Percentiles rank a stretch among this genome's conserved stretches.
These are phyloP conservation scores for Sechiopsis laciniata DNA, from an alignment of 306 rosid genomes.

Conservation along the genomic window DNA sequence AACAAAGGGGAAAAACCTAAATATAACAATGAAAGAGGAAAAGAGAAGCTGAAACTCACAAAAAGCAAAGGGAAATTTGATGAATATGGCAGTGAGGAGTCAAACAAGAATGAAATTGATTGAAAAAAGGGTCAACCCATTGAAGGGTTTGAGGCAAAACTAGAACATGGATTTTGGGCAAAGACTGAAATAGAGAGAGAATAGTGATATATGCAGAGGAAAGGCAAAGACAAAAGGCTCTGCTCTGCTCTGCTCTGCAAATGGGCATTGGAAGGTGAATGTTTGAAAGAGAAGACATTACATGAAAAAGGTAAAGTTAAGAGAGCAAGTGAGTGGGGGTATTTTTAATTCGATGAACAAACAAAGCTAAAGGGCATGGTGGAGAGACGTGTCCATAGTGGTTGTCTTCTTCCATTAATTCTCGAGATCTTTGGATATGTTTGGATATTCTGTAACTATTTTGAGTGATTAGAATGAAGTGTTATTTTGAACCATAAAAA, in stretches of 20 bases:
- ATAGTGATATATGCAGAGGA: background rate
- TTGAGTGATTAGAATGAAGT: no score
- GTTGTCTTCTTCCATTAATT: background rate
- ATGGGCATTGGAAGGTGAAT: constrained; percentile 8
- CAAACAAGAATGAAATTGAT: background rate
- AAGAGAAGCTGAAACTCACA: constrained; percentile 1
- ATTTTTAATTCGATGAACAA: constrained; percentile 19
- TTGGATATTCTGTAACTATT: no score
- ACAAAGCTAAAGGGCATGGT: constrained; percentile 10
- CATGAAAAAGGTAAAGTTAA: constrained; percentile 17
- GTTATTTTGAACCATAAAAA: no score
- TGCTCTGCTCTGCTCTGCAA: constrained; percentile 4
- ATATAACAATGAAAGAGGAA: background rate
- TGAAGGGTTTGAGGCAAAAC: background rate
- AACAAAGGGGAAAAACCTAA: background rate
- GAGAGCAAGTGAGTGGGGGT: background rate
- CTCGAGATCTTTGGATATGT: no score
- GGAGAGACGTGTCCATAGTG: constrained; percentile 19
- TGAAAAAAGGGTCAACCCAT: constrained; percentile 7
- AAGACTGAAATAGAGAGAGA: background rate
- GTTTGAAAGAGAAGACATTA: constrained; percentile 15
- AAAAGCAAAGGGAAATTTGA: background rate
- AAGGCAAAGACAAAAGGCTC: background rate
- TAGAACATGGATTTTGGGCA: background rate
- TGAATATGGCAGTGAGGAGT: background rate